Evolutionary conservation across 2,329 filamentous ascomycete species (phyloP).

Genomic region (Talaromyces rugulosus): DNA sequence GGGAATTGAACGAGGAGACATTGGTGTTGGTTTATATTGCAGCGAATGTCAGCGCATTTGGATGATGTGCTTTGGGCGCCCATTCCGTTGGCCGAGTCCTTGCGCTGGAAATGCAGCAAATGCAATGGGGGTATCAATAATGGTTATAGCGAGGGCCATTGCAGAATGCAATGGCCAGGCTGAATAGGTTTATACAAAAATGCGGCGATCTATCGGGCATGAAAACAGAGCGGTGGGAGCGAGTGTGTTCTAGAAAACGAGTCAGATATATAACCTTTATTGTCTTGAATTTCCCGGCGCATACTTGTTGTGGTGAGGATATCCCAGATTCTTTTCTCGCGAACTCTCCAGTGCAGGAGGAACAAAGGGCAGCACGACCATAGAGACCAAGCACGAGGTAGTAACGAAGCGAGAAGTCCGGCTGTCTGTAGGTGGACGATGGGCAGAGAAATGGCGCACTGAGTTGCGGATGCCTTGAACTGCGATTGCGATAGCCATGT

Average conservation of each 20-base stretch:
- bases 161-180: not conserved
- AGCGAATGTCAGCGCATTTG: not conserved
- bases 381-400: slow-evolving; percentile 38
- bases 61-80: not conserved
- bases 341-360: slow-evolving; percentile 45
- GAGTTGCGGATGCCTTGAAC: slow-evolving; percentile 14
- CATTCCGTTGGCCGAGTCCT: not conserved
- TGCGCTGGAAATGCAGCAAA: not conserved
- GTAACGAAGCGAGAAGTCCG: slow-evolving; percentile 38
- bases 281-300: slow-evolving; percentile 1
- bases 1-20: not conserved
- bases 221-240: slow-evolving; percentile 40
- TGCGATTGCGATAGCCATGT: slow-evolving; percentile 10
- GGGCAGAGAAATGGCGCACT: slow-evolving; percentile 43
- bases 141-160: not conserved
- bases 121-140: slow-evolving; percentile 1
- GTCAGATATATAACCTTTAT: not conserved
- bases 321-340: slow-evolving; percentile 35
- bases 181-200: not conserved
- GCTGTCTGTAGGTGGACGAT: slow-evolving; percentile 35
- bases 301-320: slow-evolving; percentile 36
- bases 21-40: not conserved
- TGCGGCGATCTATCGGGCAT: slow-evolving; percentile 27
- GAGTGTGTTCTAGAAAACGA: slow-evolving; percentile 20
- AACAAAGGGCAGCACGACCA: slow-evolving; percentile 43